phyloP scores from a whole-genome alignment of 805 yeast species.

The Wickerhamomyces chaumierensis region DNA sequence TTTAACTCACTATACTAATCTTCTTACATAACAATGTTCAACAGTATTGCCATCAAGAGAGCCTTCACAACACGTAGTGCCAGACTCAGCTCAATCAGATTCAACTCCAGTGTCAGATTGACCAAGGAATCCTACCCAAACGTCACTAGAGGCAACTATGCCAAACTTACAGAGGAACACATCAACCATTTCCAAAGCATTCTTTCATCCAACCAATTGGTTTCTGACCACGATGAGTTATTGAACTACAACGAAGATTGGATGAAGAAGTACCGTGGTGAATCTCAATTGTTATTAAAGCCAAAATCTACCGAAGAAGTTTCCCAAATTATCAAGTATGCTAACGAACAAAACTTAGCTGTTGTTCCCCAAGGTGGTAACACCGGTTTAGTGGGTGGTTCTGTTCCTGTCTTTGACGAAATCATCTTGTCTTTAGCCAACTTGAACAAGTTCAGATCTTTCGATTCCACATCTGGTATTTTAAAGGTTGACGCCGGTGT shows the following conservation, averaged over 20 bases:
- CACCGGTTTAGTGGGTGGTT: slow-evolving; percentile 93
- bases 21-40: slow-evolving; percentile 4
- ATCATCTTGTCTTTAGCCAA: slow-evolving; percentile 59
- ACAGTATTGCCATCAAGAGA: slow-evolving; percentile 2
- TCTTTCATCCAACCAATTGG: slow-evolving; percentile 36
- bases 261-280: slow-evolving; percentile 92
- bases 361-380: slow-evolving; percentile 97
- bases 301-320: slow-evolving; percentile 78
- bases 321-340: slow-evolving; percentile 62
- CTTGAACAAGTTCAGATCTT: slow-evolving; percentile 70
- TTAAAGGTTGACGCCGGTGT: slow-evolving; percentile 87
- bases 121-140: slow-evolving; percentile 65
- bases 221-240: slow-evolving; percentile 52
- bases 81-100: slow-evolving; percentile 1
- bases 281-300: slow-evolving; percentile 65
- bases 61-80: slow-evolving; percentile 3
- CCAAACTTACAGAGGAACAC: slow-evolving; percentile 43
- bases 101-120: slow-evolving; percentile 24
- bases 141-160: slow-evolving; percentile 40
- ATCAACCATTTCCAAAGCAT: slow-evolving; percentile 48
- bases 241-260: slow-evolving; percentile 77
- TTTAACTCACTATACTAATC: background rate
- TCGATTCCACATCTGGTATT: slow-evolving; percentile 76
- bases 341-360: slow-evolving; percentile 68
- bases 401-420: slow-evolving; percentile 87